Conservation (phyloP, 352 stramenopile species). For the Pythium pyrilobum region DNA sequence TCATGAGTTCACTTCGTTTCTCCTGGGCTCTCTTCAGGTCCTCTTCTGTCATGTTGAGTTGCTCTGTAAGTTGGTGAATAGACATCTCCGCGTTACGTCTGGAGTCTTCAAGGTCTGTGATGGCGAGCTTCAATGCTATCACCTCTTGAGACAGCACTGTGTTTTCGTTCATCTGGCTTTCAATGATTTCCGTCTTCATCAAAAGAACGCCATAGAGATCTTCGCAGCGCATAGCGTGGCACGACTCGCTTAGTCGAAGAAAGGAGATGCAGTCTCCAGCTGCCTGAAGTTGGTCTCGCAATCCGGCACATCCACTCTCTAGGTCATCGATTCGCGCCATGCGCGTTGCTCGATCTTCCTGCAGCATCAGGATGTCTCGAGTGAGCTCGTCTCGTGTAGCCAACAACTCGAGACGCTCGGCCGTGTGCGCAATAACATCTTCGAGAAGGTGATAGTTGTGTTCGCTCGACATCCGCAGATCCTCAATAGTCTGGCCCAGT, state of each 20-base stretch:
- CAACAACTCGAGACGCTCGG: neutral
- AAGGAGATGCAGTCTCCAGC: neutral
- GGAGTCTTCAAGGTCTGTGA: no score
- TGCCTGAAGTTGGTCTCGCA: neutral
- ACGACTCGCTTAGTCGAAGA: neutral
- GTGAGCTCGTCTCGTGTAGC: neutral
- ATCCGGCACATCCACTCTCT: neutral
- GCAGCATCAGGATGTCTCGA: neutral
- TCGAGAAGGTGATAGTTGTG: conserved; percentile 2
- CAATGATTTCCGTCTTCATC: neutral
- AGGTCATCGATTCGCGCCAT: neutral
- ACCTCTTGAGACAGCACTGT: no score
- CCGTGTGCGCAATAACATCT: conserved; percentile 6
- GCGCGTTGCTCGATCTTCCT: neutral
- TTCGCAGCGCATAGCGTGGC: conserved; percentile 3
- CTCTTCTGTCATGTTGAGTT: neutral
- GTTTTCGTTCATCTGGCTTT: neutral
- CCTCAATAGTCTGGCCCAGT: conserved; percentile 1
- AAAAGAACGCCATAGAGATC: neutral
- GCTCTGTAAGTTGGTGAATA: neutral
- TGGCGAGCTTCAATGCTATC: no score
- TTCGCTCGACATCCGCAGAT: conserved; percentile 6
- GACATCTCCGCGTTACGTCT: no score
- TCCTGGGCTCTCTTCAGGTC: neutral
- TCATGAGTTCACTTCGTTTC: no score